Evolutionary conservation across 1,139 yeast genomes (phyloP), one percentile per base, ranked within the genome.

Genomic region (Debaryomycetaceae sp.): DNA sequence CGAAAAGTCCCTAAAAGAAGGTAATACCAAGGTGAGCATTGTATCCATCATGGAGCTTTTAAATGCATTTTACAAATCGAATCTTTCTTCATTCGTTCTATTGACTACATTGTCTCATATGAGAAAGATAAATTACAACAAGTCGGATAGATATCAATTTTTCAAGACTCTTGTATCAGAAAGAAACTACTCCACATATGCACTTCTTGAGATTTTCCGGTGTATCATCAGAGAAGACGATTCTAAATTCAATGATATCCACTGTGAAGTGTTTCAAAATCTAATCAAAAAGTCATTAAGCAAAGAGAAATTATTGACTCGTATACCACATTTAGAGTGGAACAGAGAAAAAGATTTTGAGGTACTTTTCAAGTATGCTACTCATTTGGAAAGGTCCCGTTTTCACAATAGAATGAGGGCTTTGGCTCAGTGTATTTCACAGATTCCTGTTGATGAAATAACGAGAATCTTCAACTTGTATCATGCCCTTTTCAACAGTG

Each of bases 341-440:
- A 11, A 6, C 8, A 11, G 27, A 20, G 39, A 36, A 34, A 54
- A 58, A 40, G 62, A 57, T 37, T 57, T 64, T 37, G 58, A 57
- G 31, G 41, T 43, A 29, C 42, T 56, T 20, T 49, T 52, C 34
- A 17, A 39, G 14, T 39, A 47, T 24, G 50, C 58, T 14, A 50
- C 52, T 3, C 22, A 43, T 22, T 37, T 37, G 0, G 60, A 64
- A 38, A 58, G 49, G 34, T 58, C 56, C 4, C 51, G 50, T 27
- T 62, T 66, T 42, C 69, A 62, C 48, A 59, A 60, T 42, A 46
- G 59, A 2, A 43, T 69, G 6, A 49, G 71, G 36, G 57, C 67
- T 5, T 42, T 66, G 22, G 68, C 63, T 0, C 72, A 68, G 46
- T 49, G 64, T n/a, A 38, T 69, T 6, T 63, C 74, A 1, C 47